Conservation (phyloP, 202 grass and related monocot genomes). For the Zizania palustris region DNA sequence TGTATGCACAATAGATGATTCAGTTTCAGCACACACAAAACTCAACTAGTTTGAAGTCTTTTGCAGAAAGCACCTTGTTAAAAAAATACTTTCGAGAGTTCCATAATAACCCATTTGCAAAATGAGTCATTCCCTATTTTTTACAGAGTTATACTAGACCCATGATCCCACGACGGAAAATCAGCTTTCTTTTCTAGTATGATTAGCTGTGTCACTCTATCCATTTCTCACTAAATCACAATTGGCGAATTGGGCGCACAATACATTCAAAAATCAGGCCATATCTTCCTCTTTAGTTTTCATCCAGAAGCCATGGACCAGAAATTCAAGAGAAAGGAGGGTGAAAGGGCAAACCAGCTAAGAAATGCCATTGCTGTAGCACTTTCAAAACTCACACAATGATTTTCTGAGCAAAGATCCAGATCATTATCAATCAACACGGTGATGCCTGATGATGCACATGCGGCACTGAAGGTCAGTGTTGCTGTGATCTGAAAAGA, state of each 20-base stretch:
- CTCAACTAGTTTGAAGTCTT: slow-evolving; percentile 21
- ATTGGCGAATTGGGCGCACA: slow-evolving; percentile 24
- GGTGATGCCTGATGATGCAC: slow-evolving; percentile 76
- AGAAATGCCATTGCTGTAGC: slow-evolving; percentile 88
- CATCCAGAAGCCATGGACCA: slow-evolving; percentile 66
- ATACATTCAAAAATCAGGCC: slow-evolving; percentile 37
- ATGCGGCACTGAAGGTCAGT: slow-evolving; percentile 74
- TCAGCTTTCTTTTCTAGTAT: slow-evolving; percentile 38
- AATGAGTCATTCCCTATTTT: slow-evolving; percentile 46
- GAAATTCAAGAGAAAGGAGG: slow-evolving; percentile 73
- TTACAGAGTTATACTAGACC: slow-evolving; percentile 46
- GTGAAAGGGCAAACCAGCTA: slow-evolving; percentile 76
- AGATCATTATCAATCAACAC: slow-evolving; percentile 81
- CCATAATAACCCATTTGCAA: neutral
- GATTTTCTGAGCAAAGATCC: slow-evolving; percentile 65
- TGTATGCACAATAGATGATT: slow-evolving; percentile 10
- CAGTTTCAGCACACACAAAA: slow-evolving; percentile 5
- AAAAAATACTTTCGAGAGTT: slow-evolving; percentile 35
- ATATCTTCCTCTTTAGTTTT: slow-evolving; percentile 28
- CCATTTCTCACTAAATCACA: slow-evolving; percentile 33
- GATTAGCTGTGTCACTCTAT: slow-evolving; percentile 36
- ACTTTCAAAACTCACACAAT: slow-evolving; percentile 71
- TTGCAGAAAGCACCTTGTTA: slow-evolving; percentile 2
- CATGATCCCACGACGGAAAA: slow-evolving; percentile 15
- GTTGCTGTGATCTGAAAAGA: slow-evolving; percentile 71